Conservation (phyloP, 352 stramenopile genomes). For the Globisporangium nagaii region DNA sequence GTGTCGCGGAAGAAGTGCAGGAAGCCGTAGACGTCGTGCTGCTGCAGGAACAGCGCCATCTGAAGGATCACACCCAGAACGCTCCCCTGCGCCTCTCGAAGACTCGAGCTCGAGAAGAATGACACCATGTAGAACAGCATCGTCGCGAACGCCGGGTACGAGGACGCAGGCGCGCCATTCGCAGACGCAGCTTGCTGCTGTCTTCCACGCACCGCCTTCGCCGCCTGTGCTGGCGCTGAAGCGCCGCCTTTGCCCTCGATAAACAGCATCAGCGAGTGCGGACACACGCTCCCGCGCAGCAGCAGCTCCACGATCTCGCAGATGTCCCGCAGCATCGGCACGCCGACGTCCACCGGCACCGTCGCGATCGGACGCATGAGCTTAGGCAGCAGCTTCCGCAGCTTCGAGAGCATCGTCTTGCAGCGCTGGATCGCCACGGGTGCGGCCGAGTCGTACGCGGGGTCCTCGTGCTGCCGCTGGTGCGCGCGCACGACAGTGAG, state of each 20-base stretch:
- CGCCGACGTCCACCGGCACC: conserved; percentile 22
- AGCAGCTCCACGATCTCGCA: conserved; percentile 51
- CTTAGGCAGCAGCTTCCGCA: conserved; percentile 63
- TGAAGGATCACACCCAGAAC: conserved; percentile 43
- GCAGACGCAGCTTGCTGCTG: background rate
- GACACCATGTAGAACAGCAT: conserved; percentile 76
- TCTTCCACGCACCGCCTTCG: background rate
- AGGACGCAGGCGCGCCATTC: conserved; percentile 13
- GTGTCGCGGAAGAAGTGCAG: conserved; percentile 63
- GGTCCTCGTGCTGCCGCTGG: conserved; percentile 41
- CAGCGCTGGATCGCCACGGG: conserved; percentile 37
- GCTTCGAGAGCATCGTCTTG: conserved; percentile 65
- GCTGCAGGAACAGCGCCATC: conserved; percentile 50
- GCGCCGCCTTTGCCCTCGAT: conserved; percentile 17
- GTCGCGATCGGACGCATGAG: conserved; percentile 48
- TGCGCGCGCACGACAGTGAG: conserved; percentile 37
- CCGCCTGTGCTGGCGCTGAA: background rate
- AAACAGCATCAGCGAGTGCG: conserved; percentile 59
- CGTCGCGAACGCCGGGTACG: conserved; percentile 43
- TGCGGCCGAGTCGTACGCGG: conserved; percentile 26
- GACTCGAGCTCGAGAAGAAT: conserved; percentile 46
- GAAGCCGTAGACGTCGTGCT: conserved; percentile 49
- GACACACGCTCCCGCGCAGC: conserved; percentile 37
- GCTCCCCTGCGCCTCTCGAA: conserved; percentile 31
- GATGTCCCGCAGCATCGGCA: conserved; percentile 39